Base-by-base conservation (phyloP, 352 stramenopile genomes). In the Pythium insidiosum region DNA sequence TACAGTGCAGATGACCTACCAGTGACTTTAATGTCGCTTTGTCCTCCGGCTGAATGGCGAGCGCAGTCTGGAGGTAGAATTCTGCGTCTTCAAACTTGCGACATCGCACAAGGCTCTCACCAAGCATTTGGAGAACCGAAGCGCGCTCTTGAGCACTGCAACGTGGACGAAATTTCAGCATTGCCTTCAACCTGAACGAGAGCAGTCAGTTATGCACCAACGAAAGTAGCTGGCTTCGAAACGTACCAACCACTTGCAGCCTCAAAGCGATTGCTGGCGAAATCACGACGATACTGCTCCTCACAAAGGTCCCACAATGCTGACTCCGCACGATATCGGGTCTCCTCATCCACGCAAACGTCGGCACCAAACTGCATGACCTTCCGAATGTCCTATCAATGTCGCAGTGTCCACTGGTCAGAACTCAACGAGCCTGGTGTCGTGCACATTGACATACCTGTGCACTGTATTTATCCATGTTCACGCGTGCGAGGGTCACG, bases 61-160 rank as follows among this genome's bases (percentile, higher is more conserved):
- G 6, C 2, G 56, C 19, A 6, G 51, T 61, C 29, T 61, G 50
- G 10, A 66, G 35, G 18, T 54, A 53, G 22, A 61, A 58, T 33
- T 61, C 56, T 16, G 56, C 56, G 21, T 66, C 52, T 38, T 48
- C 42, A 22, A 53, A 66, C 5, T 52, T 13, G 12, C 45, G 45
- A 2, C 18, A 7, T 18, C 56, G 52, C 19, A 52, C n/a, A 18
- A 43, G 47, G 24, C 46, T 48, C 21, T 66, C 56, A 18, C 56
- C 56, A 19, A 66, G 35, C 4, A n/a, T 33, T 22, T 26, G 29
- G 22, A 66, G 33, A 22, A 61, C 25, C 2, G 5, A 11, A 22
- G 51, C 52, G 10, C 50, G 50, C 10, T 42, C 50, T 15, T 6
- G 15, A 21, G 40, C 20, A 5, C 16, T 16, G 33, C 50, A 57